Evolutionary conservation across 257 asterid species (phyloP).

Genomic region (Petrea volubilis): DNA sequence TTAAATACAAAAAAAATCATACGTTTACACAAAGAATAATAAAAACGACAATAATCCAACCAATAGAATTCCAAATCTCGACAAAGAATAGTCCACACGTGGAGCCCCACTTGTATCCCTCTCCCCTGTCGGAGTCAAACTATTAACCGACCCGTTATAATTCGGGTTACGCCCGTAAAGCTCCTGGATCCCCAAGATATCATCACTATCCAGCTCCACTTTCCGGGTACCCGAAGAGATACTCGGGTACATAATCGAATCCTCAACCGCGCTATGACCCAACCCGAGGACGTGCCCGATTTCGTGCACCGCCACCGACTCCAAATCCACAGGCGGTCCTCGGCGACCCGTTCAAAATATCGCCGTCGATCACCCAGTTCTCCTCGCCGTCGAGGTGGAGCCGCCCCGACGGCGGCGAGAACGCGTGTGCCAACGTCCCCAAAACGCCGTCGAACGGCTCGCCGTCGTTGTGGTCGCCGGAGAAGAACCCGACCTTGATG

Average conservation of each 20-base stretch:
- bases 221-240: conserved; percentile 58
- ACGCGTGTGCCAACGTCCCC: conserved; percentile 92
- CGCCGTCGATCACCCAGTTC: conserved; percentile 76
- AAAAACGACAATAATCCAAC: conserved; percentile 26
- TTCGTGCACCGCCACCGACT: conserved; percentile 92
- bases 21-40: background rate
- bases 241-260: conserved; percentile 80
- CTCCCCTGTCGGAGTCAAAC: conserved; percentile 35
- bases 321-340: conserved; percentile 72
- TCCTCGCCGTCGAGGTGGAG: conserved; percentile 81
- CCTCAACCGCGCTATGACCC: conserved; percentile 82
- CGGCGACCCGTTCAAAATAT: conserved; percentile 35
- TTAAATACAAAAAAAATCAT: too few species aligned
- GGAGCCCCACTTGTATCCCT: conserved; percentile 45
- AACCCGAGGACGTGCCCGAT: conserved; percentile 90
- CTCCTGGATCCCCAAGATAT: conserved; percentile 61
- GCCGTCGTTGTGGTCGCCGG: conserved; percentile 82
- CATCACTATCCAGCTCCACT: conserved; percentile 65
- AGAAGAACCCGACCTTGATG: conserved; percentile 63
- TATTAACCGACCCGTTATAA: conserved; percentile 43
- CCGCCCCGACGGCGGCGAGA: conserved; percentile 76
- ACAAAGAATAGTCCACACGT: conserved; percentile 2
- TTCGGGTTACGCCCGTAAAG: conserved; percentile 85
- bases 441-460: conserved; percentile 87
- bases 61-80: background rate